These are phyloP conservation scores for Mrakia gelida DNA, from an alignment of 768 basidiomycete species.

Conservation along the genomic window DNA sequence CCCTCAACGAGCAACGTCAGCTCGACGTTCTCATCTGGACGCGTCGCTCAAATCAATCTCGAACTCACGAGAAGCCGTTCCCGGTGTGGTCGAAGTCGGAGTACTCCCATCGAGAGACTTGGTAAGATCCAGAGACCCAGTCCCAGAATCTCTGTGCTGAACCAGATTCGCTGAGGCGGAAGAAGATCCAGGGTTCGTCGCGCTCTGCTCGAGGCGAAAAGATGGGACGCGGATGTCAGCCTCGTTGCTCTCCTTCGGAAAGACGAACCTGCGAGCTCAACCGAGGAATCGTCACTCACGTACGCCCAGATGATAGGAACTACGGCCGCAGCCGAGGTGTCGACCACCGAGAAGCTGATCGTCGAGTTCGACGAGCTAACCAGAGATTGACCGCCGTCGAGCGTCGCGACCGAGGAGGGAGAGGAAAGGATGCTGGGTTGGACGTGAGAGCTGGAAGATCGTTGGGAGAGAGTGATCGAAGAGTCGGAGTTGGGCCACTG, in stretches of 20 bases:
- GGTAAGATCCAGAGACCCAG: neutral
- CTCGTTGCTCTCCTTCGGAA: too few species aligned
- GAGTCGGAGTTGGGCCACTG: conserved; percentile 16
- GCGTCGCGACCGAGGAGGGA: conserved; percentile 1
- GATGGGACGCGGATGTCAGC: too few species aligned
- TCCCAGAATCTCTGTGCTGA: conserved; percentile 12
- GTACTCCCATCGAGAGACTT: neutral
- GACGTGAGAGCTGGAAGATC: neutral
- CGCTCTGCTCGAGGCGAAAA: neutral
- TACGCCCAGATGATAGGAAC: conserved; percentile 27
- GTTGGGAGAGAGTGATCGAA: conserved; percentile 10
- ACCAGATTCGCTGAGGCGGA: neutral
- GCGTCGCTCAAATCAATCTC: neutral
- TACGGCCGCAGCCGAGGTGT: neutral
- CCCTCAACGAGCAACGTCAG: neutral
- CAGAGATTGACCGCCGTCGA: neutral
- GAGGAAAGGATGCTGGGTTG: neutral
- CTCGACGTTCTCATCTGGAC: too few species aligned
- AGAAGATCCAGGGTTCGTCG: conserved; percentile 18
- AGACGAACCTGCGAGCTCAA: too few species aligned
- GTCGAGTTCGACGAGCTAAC: conserved; percentile 9
- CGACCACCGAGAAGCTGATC: neutral
- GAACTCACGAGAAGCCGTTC: neutral
- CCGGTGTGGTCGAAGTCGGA: neutral
- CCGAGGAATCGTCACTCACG: neutral